Evolutionary conservation across 306 rosid genomes (phyloP).

Genomic region (Vachellia pachyceras): DNA sequence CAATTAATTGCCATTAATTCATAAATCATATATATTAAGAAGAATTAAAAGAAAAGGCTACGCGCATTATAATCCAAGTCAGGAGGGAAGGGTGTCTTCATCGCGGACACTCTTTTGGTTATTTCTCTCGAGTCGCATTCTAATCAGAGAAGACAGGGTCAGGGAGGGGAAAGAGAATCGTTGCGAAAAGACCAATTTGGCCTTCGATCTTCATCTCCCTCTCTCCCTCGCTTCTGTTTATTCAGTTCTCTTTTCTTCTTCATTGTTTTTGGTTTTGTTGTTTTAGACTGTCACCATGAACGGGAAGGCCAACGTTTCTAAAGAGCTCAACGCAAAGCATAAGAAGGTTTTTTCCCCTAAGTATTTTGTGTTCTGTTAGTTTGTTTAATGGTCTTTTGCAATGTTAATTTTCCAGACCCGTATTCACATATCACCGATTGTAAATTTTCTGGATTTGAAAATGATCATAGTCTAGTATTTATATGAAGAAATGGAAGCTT

Average conservation of each 20-base stretch:
- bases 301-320: slow-evolving; percentile 94
- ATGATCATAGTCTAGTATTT: slow-evolving; percentile 22
- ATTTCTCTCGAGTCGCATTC: too few relatives aligned
- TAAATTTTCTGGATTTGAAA: slow-evolving; percentile 33
- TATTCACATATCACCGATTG: slow-evolving; percentile 23
- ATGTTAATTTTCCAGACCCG: not conserved
- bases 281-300: slow-evolving; percentile 64
- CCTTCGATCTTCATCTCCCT: slow-evolving; percentile 56
- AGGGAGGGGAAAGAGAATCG: slow-evolving; percentile 39
- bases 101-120: too few relatives aligned
- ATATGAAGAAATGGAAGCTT: slow-evolving; percentile 18
- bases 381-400: not conserved
- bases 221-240: slow-evolving; percentile 46
- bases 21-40: not conserved
- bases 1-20: not conserved
- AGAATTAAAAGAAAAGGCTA: too few relatives aligned
- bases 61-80: too few relatives aligned
- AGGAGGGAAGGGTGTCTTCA: too few relatives aligned
- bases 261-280: not conserved
- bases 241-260: not conserved
- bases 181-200: slow-evolving; percentile 58
- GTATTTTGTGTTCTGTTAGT: slow-evolving; percentile 20
- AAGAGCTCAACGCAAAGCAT: slow-evolving; percentile 97
- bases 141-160: too few relatives aligned
- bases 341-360: slow-evolving; percentile 59